Base-by-base conservation (phyloP, 75 land plant species). In the Pseudotsuga menziesii region DNA sequence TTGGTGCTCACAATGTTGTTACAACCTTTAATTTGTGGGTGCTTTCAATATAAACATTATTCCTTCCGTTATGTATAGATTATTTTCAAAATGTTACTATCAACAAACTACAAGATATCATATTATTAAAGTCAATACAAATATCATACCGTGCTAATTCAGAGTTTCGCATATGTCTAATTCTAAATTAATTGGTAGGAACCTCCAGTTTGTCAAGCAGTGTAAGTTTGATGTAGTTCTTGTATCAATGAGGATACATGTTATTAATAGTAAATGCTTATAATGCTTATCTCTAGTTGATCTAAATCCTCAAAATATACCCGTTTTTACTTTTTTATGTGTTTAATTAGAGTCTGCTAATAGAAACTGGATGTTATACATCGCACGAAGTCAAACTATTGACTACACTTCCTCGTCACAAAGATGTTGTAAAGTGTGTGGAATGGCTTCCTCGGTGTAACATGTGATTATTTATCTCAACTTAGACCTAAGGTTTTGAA, bases 401-500 rank as follows among this genome's bases (percentile, higher is more conserved):
- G 78, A 86, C 88, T 25, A 94, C 98, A 13, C 93, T 97, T 82
- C 92, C 91, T 11, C 98, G 98, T 54, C 99, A 97, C 80, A 92
- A 89, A 77, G 95, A 88, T 20, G 56, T 82, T 57, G 99, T 97
- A 0, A 97, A 92, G 62, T 97, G 99, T 81, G 93, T 96, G 62
- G 84, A 83, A 22, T 97, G 99, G 99, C 73, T 97, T 60, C 94
- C 96, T 0, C 77, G 80, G 55, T 63, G 11, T 57, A 87, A 89
- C 77, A 90, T 88, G 91, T 88, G 14, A 13, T 57, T 26, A 35
- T 19, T n/a, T n/a, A 78, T 75, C 52, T 69, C 72, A 69, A 69
- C 23, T 35, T 41, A 22, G 72, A 39, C 7, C 20, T 39, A 69
- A 57, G 32, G 27, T 55, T 58, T 58, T 25, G n/a, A 26, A 59